Evolutionary conservation across 1,139 yeast species (phyloP), one percentile per base, ranked within the genome.

Genomic region (Pneumocystis carinii): DNA sequence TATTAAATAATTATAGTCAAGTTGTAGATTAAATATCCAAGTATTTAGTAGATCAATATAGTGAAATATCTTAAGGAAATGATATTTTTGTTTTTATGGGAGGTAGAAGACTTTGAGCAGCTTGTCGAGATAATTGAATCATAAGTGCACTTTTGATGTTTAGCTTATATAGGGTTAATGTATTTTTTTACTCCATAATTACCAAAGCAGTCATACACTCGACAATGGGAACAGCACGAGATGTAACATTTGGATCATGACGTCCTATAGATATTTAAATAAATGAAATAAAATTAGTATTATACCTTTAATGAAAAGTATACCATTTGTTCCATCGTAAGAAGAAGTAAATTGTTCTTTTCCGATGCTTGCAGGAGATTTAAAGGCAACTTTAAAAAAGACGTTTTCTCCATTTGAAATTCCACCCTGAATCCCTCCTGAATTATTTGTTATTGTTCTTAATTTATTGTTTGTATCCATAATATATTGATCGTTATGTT

Each of bases 401-500:
- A 92, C 87, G 76, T 87, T 81, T 76, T 92, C 98, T 69, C 98
- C 98, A 74, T 92, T 92, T 64, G 96, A 79, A 71, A 92, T 92
- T 72, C 98, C 98, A 71, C 98, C 98, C 78, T 92, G 98, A 66
- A 90, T 83, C 75, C 98, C 98, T 70, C 98, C 98, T 41, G 96
- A 87, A 76, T 86, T 85, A 77, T 94, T 92, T 41, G 97, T 90
- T 70, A 75, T 79, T 41, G 98, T 92, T 74, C 90, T 85, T 74
- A 92, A 80, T 70, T 81, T 32, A 32, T 32, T 32, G 35, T 32
- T 32, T 32, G 35, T 32, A 8, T 32, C 35, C 70, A 74, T 80
- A 71, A 79, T 79, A 75, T 90, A 90, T 53, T 92, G 81, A 75
- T 92, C 98, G 71, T 92, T 92, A 77, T 92, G 98, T 75, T 86